Conservation (phyloP, 768 basidiomycete genomes). For the Pisolithus marmoratus region DNA sequence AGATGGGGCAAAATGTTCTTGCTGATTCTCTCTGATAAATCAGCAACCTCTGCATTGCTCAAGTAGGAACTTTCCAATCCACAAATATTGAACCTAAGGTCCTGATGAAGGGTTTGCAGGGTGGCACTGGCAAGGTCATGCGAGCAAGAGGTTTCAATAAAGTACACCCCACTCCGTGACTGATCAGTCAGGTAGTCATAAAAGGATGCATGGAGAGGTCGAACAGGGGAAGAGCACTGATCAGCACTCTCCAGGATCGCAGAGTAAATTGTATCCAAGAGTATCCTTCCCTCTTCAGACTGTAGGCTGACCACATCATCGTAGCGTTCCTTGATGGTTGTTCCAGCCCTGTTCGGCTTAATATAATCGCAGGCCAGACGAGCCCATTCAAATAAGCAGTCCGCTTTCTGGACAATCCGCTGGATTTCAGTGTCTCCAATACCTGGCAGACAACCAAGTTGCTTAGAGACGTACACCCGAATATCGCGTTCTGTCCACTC, state of each 20-base stretch:
- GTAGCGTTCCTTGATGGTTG: neutral
- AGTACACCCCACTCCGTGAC: neutral
- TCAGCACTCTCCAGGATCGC: neutral
- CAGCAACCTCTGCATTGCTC: constrained; percentile 19
- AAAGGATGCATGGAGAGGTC: neutral
- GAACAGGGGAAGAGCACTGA: neutral
- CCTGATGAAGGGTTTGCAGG: constrained; percentile 22
- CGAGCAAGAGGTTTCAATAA: neutral
- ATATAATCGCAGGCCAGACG: constrained; percentile 11
- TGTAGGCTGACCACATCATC: neutral
- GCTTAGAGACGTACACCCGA: neutral
- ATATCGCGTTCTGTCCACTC: neutral
- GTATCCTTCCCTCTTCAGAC: neutral
- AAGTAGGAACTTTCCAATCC: constrained; percentile 25
- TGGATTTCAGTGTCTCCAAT: neutral
- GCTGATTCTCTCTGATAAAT: neutral
- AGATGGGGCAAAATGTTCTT: constrained; percentile 2
- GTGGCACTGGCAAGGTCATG: neutral
- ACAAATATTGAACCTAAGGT: constrained; percentile 32
- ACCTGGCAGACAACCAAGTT: neutral
- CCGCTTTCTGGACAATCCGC: constrained; percentile 7
- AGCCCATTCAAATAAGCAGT: constrained; percentile 20
- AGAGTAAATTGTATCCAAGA: neutral
- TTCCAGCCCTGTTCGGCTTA: neutral
- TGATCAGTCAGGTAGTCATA: neutral